Evolutionary conservation across 345 rosid genomes (phyloP), one percentile per base, ranked within the genome.

Genomic region (Psidium guajava): DNA sequence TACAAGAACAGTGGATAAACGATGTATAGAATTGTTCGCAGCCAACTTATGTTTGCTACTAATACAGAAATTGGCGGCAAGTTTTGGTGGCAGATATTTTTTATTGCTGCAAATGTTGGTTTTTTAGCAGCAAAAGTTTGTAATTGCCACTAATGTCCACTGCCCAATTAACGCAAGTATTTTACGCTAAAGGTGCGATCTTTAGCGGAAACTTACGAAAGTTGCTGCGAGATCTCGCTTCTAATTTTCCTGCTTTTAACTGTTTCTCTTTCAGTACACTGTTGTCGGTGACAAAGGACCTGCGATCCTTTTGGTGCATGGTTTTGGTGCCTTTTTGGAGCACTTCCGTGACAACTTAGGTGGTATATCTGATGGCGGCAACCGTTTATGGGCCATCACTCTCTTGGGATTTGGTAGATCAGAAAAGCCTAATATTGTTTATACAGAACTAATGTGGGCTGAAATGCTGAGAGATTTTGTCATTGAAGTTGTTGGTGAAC

Each of bases 261-360:
- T 81, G 22, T 83, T 86, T 15, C 69, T 86, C 82, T 87, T 88
- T 84, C 92, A 94, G 98, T 96, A 95, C 86, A 90, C 93, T 47
- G 88, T 89, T 81, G 90, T 64, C 88, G 99, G 98, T 42, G 69
- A 87, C 69, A 86, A 87, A 89, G 98, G 98, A 84, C 98, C 98
- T 84, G 91, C 97, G 5, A 87, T 89, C 86, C 93, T 96, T 83
- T 94, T 95, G 57, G 98, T 96, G 83, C 98, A 96, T 91, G 98
- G 99, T 83, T 96, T 96, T 93, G 99, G 98, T 87, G 98, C 99
- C 55, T 96, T 95, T 89, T 86, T 93, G 84, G 98, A 95, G 91
- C 98, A 96, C 84, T 96, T 92, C 86, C 95, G 98, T 3, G 96
- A 95, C 87, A 95, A 96, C 77, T 87, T 95, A 83, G 77, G 50